Base-by-base conservation (phyloP, 192 early-diverging fungal genomes). In the Mortierella alpina region DNA sequence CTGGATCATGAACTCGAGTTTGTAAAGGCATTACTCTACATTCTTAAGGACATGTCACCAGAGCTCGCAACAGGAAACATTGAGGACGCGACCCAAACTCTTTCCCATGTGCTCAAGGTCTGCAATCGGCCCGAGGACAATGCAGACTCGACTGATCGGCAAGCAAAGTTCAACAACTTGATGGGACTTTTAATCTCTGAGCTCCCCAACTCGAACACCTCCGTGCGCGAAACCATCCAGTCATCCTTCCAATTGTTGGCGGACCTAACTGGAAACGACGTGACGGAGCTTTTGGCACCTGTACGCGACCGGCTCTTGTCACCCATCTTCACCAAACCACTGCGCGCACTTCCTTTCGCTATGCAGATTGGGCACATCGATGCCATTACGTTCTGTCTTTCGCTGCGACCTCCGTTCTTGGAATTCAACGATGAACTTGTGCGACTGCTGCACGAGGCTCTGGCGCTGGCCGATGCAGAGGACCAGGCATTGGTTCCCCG, bases 361-460 rank as follows among this genome's bases (percentile, higher is more conserved):
- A 95, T 98, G 92, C 98, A 99, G 80, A 99, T 99, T 44, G 98
- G 97, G 15, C 92, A 98, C 75, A 98, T 98, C 66, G 98, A 99
- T 69, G 97, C 97, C 5, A 96, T 99, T 59, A 98, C 96, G 0
- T 99, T 97, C 82, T 98, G 97, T 66, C 83, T 99, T 53, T 89
- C 92, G 0, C 83, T 99, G 41, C 85, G 90, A 17, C 97, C 97
- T 56, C 92, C 96, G 5, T 89, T 99, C 62, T 77, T 99, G 20
- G 87, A 90, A 56, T 97, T 98, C 75, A 96, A 91, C 58, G 97
- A 98, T 39, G 96, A 98, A 79, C 88, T 99, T 22, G 86, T 95
- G 41, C 86, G 96, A 14, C 73, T 99, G 52, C 74, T 99, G 31
- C 91, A 92, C 20, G 98, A 99, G 82, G 97, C 96, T 1, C 77